Base-by-base conservation (phyloP, 169 alveolate genomes). In the Eimeria mitis region DNA sequence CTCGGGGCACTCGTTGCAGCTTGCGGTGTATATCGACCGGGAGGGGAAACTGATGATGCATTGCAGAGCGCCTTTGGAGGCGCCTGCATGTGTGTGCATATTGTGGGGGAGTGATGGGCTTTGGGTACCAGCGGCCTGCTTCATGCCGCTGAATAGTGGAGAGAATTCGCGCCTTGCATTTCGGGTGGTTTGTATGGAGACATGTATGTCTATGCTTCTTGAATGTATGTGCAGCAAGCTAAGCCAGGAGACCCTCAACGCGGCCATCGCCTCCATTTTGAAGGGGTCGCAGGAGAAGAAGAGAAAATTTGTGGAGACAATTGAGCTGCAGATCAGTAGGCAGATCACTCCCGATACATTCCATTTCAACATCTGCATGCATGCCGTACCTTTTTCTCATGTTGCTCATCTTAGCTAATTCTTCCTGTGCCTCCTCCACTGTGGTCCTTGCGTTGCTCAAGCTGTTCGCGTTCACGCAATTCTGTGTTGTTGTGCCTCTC, bases 281-380 rank as follows among this genome's bases (percentile, higher is more conserved):
- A 98, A 98, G 81, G 99, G 99, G 95, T 97, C 99, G 81, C 98
- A 98, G 98, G 97, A 97, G 95, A 98, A 98, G 97, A 97, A 98
- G 97, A 98, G 99, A 94, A 99, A 99, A 91, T 99, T 99, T 97
- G 98, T 97, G 73, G 99, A 99, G 98, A 99, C 99, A 19, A 98
- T 99, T 52, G 99, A 99, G 97, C 98, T 99, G 87, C 99, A 99
- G 97, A 99, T 99, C 89, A 99, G 97, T 85, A 40, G 97, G 9
- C 7, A 2, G 5, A 0, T 31, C 16, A 14, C 6, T 37, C 25
- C 68, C 31, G 7, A 44, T 25, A 44, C 40, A 31, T 16, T 16
- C 11, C 21, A 5, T 47, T 40, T 40, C 13, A 23, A 1, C 4
- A 19, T 6, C 4, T 76, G 14, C 34, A 7, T 76, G 61, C 78